Evolutionary conservation across 441 rosid genomes (phyloP).

Genomic region (Capsella rubella): DNA sequence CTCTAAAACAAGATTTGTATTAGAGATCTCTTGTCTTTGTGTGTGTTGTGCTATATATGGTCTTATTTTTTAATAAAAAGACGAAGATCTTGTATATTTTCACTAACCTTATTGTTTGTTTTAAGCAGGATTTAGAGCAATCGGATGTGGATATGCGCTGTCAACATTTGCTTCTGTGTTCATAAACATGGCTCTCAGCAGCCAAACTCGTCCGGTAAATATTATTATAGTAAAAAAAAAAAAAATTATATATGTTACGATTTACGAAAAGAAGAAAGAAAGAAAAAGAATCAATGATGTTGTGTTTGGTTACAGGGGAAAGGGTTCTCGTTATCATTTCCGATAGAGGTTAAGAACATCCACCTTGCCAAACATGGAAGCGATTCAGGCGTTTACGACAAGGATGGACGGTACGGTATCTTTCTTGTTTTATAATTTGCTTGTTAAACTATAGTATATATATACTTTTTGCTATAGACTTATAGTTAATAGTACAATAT

Average conservation of each 20-base stretch:
- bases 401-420: slow-evolving; percentile 71
- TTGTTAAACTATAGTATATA: too few relatives aligned
- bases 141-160: slow-evolving; percentile 60
- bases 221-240: background rate
- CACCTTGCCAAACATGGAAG: slow-evolving; percentile 71
- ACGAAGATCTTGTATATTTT: background rate
- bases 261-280: background rate
- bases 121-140: slow-evolving; percentile 74
- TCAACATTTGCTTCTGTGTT: slow-evolving; percentile 56
- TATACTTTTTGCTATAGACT: background rate
- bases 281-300: background rate
- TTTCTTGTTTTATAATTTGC: background rate
- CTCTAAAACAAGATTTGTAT: background rate
- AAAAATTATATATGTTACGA: too few relatives aligned
- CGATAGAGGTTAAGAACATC: slow-evolving; percentile 77
- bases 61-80: too few relatives aligned
- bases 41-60: too few relatives aligned
- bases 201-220: slow-evolving; percentile 70
- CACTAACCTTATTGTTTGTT: background rate
- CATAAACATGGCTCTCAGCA: slow-evolving; percentile 68
- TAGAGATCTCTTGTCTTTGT: background rate
- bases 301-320: slow-evolving; percentile 57
- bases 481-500: background rate
- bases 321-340: slow-evolving; percentile 60
- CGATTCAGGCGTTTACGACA: slow-evolving; percentile 77